Evolutionary conservation across 192 early-diverging fungal species (phyloP), one percentile per base, ranked within the genome.

Genomic region (Dissophora globulifera): DNA sequence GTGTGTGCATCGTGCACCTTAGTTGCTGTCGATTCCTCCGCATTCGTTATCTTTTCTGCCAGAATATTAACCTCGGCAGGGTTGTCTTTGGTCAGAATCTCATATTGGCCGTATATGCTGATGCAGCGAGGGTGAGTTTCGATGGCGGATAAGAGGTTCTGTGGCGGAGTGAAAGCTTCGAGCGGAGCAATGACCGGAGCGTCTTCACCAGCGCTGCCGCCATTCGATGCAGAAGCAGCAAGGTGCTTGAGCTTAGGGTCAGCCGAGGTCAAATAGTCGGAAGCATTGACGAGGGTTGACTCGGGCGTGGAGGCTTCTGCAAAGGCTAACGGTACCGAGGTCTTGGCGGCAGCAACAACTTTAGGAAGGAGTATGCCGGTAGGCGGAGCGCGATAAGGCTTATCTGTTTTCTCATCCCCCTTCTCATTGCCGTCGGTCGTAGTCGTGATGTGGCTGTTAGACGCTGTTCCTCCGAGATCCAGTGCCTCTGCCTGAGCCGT

Each of bases 71-170:
- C 27, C 50, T 58, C 55, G 16, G 65, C 55, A 16, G 62, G 62
- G 27, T 56, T 47, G 42, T 75, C 55, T 29, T 65, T 64, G 50
- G 45, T 76, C 23, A 76, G n/a, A 9, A n/a, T 46, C 35, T 76
- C 72, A 22, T 76, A 76, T 31, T 76, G 72, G 9, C 62, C 49
- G 22, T 76, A 76, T 27, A 76, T 76, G 33, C 72, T 76, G 58
- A 76, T 67, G 58, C 72, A 76, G 11, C 72, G 62, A 17, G 64
- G 31, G 32, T 55, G 30, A 8, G 63, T 12, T 15, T 76, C 72
- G 11, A 76, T 55, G 7, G 56, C 25, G 0, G 50, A 27, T 33
- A 47, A n/a, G 10, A 76, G 58, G 41, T 61, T 58, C 31, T 50
- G 41, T 40, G 72, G 58, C 49, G 58, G 72, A 1, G 72, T 76